Percentiles rank a stretch among this genome's conserved stretches.
These are phyloP conservation scores for Dicorynia guianensis DNA, from an alignment of 306 rosid species.

Conservation along the genomic window DNA sequence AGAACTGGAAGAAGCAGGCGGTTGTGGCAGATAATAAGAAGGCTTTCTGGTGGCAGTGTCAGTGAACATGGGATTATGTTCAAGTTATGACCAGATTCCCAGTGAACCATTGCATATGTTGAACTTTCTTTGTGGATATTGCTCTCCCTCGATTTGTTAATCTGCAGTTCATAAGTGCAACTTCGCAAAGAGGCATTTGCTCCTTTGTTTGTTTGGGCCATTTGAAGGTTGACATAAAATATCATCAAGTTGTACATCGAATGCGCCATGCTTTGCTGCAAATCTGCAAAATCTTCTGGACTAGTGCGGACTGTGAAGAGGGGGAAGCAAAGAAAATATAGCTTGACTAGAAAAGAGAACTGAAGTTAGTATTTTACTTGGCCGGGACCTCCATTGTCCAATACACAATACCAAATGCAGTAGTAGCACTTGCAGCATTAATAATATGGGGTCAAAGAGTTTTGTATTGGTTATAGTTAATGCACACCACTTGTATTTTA, in stretches of 20 bases:
- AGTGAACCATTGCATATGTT: conserved; percentile 32
- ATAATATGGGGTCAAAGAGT: background rate
- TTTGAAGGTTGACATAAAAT: conserved; percentile 29
- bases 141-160: conserved; percentile 15
- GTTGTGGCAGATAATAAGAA: conserved; percentile 72
- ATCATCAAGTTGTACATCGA: conserved; percentile 31
- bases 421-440: conserved; percentile 6
- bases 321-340: conserved; percentile 6
- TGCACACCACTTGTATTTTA: background rate
- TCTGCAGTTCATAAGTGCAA: conserved; percentile 23
- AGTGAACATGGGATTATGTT: conserved; percentile 69
- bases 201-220: background rate
- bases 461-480: background rate
- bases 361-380: conserved; percentile 3
- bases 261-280: conserved; percentile 14
- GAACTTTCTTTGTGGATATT: background rate
- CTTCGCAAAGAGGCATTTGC: conserved; percentile 20
- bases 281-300: conserved; percentile 1
- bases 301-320: conserved; percentile 6
- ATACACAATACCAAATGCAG: background rate
- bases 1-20: conserved; percentile 56
- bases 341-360: conserved; percentile 9
- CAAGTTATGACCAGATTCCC: conserved; percentile 55
- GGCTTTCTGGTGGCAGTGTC: conserved; percentile 72
- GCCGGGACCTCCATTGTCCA: background rate